Percentiles rank a stretch among this genome's conserved stretches.
Conservation (phyloP, 352 stramenopile genomes). For the Globisporangium paroecandrum region DNA sequence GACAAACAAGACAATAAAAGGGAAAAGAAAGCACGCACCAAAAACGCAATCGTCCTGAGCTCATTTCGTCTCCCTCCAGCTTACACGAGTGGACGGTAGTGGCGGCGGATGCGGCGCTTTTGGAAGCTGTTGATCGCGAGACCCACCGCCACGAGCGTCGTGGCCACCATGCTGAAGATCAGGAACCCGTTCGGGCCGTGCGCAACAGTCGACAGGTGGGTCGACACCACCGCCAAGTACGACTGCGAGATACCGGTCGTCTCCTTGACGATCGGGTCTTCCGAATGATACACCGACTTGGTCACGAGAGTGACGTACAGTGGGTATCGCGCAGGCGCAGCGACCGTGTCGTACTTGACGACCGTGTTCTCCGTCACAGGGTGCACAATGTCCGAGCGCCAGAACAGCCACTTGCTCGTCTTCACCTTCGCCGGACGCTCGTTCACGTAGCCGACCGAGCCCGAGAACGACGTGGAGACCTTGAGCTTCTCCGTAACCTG, state of each 20-base stretch:
- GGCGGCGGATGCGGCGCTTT: slow-evolving; percentile 10
- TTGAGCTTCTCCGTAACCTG: slow-evolving; percentile 38
- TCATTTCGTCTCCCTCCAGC: background rate
- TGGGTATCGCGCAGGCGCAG: slow-evolving; percentile 8
- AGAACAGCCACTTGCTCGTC: slow-evolving; percentile 13
- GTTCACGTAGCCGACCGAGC: slow-evolving; percentile 34
- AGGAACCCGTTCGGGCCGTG: slow-evolving; percentile 12
- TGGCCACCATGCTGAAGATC: slow-evolving; percentile 13
- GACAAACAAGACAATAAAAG: background rate
- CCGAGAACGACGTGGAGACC: slow-evolving; percentile 26
- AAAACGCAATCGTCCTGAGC: background rate
- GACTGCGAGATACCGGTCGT: slow-evolving; percentile 3
- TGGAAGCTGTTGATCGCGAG: slow-evolving; percentile 7
- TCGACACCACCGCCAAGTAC: slow-evolving; percentile 11
- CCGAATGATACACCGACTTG: slow-evolving; percentile 5
- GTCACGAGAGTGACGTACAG: slow-evolving; percentile 11
- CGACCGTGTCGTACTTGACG: background rate
- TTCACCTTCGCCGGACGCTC: slow-evolving; percentile 29
- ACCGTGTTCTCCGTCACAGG: slow-evolving; percentile 7
- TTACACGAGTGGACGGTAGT: slow-evolving; percentile 14
- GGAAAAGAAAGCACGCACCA: background rate
- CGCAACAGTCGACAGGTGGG: slow-evolving; percentile 12
- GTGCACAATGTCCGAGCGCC: slow-evolving; percentile 10
- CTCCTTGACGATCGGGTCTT: slow-evolving; percentile 7
- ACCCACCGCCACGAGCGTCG: slow-evolving; percentile 9